Evolutionary conservation across 768 basidiomycete genomes (phyloP).

Genomic region (Lentinula edodes): DNA sequence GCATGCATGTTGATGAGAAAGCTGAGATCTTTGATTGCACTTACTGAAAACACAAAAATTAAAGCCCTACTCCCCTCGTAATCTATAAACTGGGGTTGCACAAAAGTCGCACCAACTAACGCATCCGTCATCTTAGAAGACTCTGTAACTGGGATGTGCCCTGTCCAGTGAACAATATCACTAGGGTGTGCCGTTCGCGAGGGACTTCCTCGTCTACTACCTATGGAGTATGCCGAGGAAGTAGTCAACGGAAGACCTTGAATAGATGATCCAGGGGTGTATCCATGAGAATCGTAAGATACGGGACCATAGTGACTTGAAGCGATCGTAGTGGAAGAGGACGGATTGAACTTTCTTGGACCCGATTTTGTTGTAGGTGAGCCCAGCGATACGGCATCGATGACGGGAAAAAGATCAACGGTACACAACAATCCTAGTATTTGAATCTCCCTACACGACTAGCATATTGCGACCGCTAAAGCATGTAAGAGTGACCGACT

Average conservation of each 20-base stretch:
- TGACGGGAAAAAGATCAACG: conserved; percentile 70
- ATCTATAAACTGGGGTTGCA: conserved; percentile 50
- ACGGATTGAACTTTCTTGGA: conserved; percentile 8
- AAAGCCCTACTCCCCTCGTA: conserved; percentile 50
- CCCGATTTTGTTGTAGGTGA: conserved; percentile 17
- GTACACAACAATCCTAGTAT: conserved; percentile 69
- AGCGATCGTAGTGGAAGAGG: background rate
- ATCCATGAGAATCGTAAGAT: background rate
- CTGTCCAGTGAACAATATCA: conserved; percentile 38
- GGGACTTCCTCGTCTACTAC: background rate
- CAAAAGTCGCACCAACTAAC: conserved; percentile 58
- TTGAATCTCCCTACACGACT: conserved; percentile 46
- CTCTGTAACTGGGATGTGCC: conserved; percentile 38
- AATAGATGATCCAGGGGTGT: conserved; percentile 8
- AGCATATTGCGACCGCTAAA: conserved; percentile 7
- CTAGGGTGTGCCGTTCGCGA: conserved; percentile 1
- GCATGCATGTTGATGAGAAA: background rate
- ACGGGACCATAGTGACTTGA: background rate
- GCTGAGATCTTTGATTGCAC: conserved; percentile 16
- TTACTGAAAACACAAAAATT: conserved; percentile 61
- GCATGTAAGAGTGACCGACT: background rate
- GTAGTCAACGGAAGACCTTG: conserved; percentile 13
- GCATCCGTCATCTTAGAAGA: conserved; percentile 44
- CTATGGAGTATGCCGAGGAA: background rate
- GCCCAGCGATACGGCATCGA: conserved; percentile 15